phyloP scores from a whole-genome alignment of 106 monocot species.

The Gastrodia elata region DNA sequence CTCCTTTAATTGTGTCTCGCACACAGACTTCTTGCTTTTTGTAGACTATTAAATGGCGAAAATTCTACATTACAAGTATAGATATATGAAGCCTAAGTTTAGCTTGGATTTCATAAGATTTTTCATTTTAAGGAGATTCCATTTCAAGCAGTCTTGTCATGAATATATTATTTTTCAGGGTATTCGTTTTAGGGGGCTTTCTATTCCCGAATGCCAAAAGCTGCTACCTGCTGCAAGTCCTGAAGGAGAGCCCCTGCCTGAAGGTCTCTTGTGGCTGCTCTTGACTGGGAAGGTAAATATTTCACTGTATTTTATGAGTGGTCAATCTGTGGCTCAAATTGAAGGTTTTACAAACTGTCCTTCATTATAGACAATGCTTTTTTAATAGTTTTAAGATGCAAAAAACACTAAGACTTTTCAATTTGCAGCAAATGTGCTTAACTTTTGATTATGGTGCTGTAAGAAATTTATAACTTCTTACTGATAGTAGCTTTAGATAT shows the following conservation, averaged over 20 bases:
- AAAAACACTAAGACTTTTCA: neutral
- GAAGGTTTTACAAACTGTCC: neutral
- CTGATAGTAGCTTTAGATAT: neutral
- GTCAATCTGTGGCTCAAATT: neutral
- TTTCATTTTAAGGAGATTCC: neutral
- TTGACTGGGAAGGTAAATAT: conserved; percentile 85
- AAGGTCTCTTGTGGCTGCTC: conserved; percentile 97
- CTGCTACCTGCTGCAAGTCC: conserved; percentile 62
- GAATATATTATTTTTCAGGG: conserved; percentile 39
- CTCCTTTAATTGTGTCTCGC: neutral
- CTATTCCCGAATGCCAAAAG: conserved; percentile 98
- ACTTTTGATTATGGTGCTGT: neutral
- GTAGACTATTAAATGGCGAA: neutral
- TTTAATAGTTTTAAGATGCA: neutral
- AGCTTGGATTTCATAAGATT: neutral
- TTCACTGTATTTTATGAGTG: neutral
- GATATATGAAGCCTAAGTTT: neutral
- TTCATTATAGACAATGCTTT: neutral
- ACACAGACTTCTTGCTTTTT: neutral
- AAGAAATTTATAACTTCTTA: neutral
- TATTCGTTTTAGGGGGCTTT: conserved; percentile 91
- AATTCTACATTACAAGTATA: neutral
- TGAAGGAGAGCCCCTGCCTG: conserved; percentile 87
- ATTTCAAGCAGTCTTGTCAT: neutral
- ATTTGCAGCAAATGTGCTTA: neutral